Percentiles rank a stretch among this genome's conserved stretches.
phyloP scores from a whole-genome alignment of 257 asterid genomes.

The Ilex aquifolium region DNA sequence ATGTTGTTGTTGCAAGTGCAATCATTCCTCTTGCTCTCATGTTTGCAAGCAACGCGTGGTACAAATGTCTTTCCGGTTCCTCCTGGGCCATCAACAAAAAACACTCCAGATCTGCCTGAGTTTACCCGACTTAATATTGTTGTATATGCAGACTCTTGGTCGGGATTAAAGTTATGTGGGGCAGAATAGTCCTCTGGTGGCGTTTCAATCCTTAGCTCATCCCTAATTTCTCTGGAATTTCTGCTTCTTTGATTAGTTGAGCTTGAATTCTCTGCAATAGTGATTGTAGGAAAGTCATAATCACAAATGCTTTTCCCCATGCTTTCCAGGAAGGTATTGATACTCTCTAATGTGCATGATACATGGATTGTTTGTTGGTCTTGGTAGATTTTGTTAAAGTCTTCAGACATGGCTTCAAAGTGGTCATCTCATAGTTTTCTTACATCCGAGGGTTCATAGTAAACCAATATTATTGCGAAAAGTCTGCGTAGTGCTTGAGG shows the following conservation, averaged over 20 bases:
- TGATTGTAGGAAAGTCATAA: neutral
- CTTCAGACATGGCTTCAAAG: slow-evolving; percentile 7
- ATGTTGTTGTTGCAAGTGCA: slow-evolving; percentile 4
- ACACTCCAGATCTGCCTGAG: no score
- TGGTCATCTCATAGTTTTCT: slow-evolving; percentile 2
- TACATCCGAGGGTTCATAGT: slow-evolving; percentile 6
- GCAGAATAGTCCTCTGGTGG: neutral
- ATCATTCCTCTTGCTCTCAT: neutral
- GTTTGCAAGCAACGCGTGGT: neutral
- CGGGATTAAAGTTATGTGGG: neutral
- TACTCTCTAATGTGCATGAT: neutral
- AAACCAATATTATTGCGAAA: neutral
- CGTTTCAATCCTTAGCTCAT: neutral
- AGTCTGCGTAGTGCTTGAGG: neutral
- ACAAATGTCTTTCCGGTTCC: slow-evolving; percentile 2
- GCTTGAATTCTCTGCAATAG: no score
- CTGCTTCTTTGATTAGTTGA: neutral
- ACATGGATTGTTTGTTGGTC: no score
- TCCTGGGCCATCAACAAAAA: slow-evolving; percentile 5
- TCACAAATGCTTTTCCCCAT: neutral
- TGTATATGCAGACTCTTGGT: neutral
- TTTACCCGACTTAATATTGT: no score
- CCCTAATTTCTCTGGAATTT: neutral
- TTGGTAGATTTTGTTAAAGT: neutral
- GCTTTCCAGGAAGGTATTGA: neutral